Conservation (phyloP, 306 rosid species). For the Leucaena leucocephala region DNA sequence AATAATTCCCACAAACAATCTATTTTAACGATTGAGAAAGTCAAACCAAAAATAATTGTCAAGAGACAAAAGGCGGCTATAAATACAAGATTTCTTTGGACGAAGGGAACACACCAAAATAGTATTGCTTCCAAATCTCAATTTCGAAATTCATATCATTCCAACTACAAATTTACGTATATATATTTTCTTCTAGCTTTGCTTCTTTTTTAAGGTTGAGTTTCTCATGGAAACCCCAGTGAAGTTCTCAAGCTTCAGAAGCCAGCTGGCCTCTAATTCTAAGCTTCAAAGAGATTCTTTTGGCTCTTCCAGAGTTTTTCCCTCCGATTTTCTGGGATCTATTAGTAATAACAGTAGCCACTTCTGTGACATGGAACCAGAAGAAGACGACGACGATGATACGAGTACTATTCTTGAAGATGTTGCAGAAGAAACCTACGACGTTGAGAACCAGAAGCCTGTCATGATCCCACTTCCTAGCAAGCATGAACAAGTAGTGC, state of each 20-base stretch:
- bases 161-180: neutral
- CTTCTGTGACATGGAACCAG: constrained; percentile 50
- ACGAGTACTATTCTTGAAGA: neutral
- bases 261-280: constrained; percentile 47
- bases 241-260: constrained; percentile 55
- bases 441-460: constrained; percentile 30
- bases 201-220: neutral
- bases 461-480: neutral
- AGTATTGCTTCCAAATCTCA: constrained; percentile 4
- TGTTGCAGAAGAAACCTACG: constrained; percentile 12
- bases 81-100: neutral
- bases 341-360: constrained; percentile 48
- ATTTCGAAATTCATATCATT: neutral
- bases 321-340: constrained; percentile 36
- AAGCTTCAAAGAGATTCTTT: constrained; percentile 45
- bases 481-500: constrained; percentile 27
- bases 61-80: neutral
- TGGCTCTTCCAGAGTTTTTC: constrained; percentile 39
- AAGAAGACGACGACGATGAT: constrained; percentile 19
- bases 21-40: neutral
- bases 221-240: constrained; percentile 36
- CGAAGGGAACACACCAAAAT: neutral
- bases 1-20: neutral
- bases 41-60: neutral
- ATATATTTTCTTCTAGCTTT: neutral